Conservation (phyloP, 2,329 filamentous ascomycete species). For the Phyllosticta paracitricarpa region DNA sequence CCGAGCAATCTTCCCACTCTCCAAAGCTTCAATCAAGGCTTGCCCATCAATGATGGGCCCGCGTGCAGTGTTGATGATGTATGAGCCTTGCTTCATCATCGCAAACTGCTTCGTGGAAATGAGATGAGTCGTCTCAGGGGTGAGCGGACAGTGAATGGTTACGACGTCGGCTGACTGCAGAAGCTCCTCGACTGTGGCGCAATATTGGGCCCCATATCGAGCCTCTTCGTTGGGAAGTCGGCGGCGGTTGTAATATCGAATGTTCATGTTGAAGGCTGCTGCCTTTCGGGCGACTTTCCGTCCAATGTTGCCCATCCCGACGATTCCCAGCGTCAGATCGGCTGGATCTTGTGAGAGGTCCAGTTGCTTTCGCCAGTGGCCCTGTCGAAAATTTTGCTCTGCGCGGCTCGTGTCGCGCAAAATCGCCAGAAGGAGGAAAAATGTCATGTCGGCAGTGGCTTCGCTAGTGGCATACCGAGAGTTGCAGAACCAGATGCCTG, state of each 20-base stretch:
- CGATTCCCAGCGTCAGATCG: slow-evolving; percentile 37
- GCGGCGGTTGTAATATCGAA: slow-evolving; percentile 36
- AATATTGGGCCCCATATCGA: slow-evolving; percentile 26
- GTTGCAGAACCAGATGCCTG: slow-evolving; percentile 46
- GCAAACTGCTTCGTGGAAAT: slow-evolving; percentile 33
- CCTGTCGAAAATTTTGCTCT: slow-evolving; percentile 28
- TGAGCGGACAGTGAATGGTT: slow-evolving; percentile 41
- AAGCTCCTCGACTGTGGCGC: slow-evolving; percentile 29
- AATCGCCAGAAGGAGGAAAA: slow-evolving; percentile 37
- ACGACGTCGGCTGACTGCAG: slow-evolving; percentile 33
- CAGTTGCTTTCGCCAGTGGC: slow-evolving; percentile 25
- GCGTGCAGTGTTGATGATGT: slow-evolving; percentile 43
- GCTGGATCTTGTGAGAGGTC: slow-evolving; percentile 34
- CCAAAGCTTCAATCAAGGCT: slow-evolving; percentile 38
- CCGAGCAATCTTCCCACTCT: slow-evolving; percentile 36
- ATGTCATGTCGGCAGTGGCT: slow-evolving; percentile 40
- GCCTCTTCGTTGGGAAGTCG: slow-evolving; percentile 27
- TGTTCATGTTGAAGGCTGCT: slow-evolving; percentile 33
- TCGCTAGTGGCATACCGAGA: slow-evolving; percentile 44
- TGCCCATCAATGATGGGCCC: slow-evolving; percentile 41
- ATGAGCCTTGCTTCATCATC: slow-evolving; percentile 38
- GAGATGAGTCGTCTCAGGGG: slow-evolving; percentile 29
- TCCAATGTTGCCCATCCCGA: slow-evolving; percentile 42
- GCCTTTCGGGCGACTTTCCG: slow-evolving; percentile 34
- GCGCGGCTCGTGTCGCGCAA: slow-evolving; percentile 35